Evolutionary conservation across 345 rosid genomes (phyloP).

Genomic region (Acer saccharum): DNA sequence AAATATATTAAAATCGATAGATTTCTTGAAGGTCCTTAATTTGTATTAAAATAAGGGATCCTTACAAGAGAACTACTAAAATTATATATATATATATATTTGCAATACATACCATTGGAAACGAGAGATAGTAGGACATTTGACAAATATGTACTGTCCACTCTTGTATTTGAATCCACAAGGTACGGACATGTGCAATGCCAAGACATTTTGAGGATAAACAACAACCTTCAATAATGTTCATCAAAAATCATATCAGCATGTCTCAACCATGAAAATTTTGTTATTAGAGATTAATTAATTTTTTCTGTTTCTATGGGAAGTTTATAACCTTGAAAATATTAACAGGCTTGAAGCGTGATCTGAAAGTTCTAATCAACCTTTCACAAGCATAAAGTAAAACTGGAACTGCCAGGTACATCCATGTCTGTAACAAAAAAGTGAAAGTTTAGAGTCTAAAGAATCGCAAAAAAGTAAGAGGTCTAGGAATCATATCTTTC

Average conservation of each 20-base stretch:
- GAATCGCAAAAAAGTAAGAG: background rate
- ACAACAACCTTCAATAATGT: conserved; percentile 55
- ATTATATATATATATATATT: too few species aligned
- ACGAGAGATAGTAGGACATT: conserved; percentile 75
- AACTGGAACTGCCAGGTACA: conserved; percentile 79
- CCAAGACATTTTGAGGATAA: conserved; percentile 77
- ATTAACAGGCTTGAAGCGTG: conserved; percentile 77
- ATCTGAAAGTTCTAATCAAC: conserved; percentile 64
- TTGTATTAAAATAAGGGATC: too few species aligned
- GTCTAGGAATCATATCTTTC: too few species aligned
- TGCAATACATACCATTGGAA: conserved; percentile 56
- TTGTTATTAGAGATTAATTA: too few species aligned
- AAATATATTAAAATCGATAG: too few species aligned
- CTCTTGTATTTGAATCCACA: conserved; percentile 85
- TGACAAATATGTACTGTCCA: conserved; percentile 93
- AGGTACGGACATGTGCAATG: conserved; percentile 85
- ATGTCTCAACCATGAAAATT: background rate
- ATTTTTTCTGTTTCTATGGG: background rate
- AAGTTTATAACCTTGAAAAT: conserved; percentile 53
- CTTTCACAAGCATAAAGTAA: conserved; percentile 68
- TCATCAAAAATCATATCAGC: background rate
- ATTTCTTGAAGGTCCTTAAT: too few species aligned
- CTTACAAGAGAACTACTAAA: too few species aligned
- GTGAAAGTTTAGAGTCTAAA: background rate
- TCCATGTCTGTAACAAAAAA: conserved; percentile 67